Conservation (phyloP, 208 protist species). For the Leishmania mexicana region DNA sequence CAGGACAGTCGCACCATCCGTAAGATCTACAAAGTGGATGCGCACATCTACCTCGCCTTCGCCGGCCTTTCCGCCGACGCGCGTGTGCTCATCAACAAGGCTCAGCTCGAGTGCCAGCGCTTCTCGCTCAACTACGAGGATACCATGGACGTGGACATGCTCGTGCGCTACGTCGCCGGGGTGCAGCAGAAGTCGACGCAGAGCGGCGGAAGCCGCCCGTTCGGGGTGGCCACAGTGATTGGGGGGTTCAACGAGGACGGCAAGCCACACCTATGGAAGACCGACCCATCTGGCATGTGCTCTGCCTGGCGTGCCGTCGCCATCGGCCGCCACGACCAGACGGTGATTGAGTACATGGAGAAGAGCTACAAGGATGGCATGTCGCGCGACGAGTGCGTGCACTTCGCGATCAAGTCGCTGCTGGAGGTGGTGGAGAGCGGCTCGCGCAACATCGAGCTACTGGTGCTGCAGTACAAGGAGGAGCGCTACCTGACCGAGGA, state of each 20-base stretch:
- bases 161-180: slow-evolving; percentile 97
- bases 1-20: slow-evolving; percentile 99
- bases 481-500: slow-evolving; percentile 74
- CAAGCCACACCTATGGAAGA: slow-evolving; percentile 92
- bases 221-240: slow-evolving; percentile 99
- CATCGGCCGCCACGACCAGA: slow-evolving; percentile 96
- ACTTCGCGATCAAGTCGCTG: slow-evolving; percentile 98
- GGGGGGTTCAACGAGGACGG: slow-evolving; percentile 98
- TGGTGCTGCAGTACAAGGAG: slow-evolving; percentile 77
- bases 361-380: slow-evolving; percentile 97
- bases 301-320: slow-evolving; percentile 81
- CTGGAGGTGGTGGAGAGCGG: slow-evolving; percentile 97
- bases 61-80: slow-evolving; percentile 99
- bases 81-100: slow-evolving; percentile 98
- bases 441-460: slow-evolving; percentile 91
- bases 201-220: slow-evolving; percentile 98
- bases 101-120: slow-evolving; percentile 98
- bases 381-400: slow-evolving; percentile 92
- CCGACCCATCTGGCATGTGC: slow-evolving; percentile 87
- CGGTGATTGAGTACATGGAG: slow-evolving; percentile 99
- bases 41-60: slow-evolving; percentile 98
- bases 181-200: slow-evolving; percentile 99
- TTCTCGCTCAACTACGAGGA: slow-evolving; percentile 99
- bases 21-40: slow-evolving; percentile 99
- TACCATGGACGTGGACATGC: slow-evolving; percentile 96